Evolutionary conservation across 176 grass and related monocot genomes (phyloP), one percentile per base, ranked within the genome.

Genomic region (Bromus sterilis): DNA sequence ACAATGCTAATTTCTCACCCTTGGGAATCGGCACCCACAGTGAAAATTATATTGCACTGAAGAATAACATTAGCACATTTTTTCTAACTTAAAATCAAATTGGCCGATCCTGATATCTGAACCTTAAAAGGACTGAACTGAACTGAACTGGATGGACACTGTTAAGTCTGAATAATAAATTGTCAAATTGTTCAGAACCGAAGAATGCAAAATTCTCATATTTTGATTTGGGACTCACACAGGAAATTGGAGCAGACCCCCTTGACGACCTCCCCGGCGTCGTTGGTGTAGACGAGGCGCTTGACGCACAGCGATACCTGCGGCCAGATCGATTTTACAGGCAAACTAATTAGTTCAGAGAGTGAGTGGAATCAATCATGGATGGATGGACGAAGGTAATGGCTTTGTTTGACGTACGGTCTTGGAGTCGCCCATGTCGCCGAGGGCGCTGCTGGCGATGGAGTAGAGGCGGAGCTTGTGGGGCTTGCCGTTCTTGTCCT

Each of bases 401-500:
- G n/a, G n/a, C n/a, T n/a, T n/a, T n/a, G n/a, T n/a, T n/a, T n/a
- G n/a, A n/a, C 34, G 86, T 31, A 98, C 93, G 9, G 93, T 95
- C 78, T 98, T 93, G 74, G 92, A 91, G 79, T 98, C 96, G 5
- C 96, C 96, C 5, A 98, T 89, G 68, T 98, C 96, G 10, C 92
- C 92, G 71, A 98, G 78, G 4, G 95, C 92, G 69, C 95, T 98
- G 88, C 95, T 98, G 63, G 95, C 92, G 63, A 95, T 93, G 68
- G 95, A 98, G 83, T 98, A 98, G 5, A 98, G 82, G 68, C 95
- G 91, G 56, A 98, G 71, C 80, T 95, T 98, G 95, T 98, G 88
- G 16, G 95, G 95, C 77, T 98, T 98, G 57, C 82, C 90, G 79
- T 89, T 98, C 91, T 98, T 93, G 85, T 98, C 95, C 8, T 78